Evolutionary conservation across 768 basidiomycete genomes (phyloP).

Genomic region (Leccinum arenicola): DNA sequence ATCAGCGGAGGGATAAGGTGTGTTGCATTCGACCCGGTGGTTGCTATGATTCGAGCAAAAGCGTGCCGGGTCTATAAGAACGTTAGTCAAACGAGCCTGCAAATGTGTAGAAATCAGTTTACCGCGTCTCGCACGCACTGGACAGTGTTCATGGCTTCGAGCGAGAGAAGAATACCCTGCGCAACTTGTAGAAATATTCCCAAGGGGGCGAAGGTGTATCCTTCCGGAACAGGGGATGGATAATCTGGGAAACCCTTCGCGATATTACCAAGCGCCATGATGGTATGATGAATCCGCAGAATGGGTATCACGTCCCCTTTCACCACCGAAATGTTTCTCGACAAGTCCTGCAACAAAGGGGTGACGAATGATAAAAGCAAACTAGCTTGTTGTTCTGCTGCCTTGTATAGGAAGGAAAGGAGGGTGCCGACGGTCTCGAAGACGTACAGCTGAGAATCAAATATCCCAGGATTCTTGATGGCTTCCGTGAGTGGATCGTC

Average conservation of each 20-base stretch:
- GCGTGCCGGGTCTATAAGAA: constrained; percentile 77
- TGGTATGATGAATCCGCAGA: constrained; percentile 84
- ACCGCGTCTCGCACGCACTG: constrained; percentile 92
- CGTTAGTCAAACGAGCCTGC: constrained; percentile 6
- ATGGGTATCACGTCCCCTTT: constrained; percentile 73
- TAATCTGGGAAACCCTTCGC: constrained; percentile 97
- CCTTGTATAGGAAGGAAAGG: constrained; percentile 69
- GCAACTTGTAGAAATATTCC: constrained; percentile 83
- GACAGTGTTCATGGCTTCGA: constrained; percentile 85
- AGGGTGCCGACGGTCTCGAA: constrained; percentile 90
- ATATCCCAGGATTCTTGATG: constrained; percentile 64
- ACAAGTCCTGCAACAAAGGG: constrained; percentile 76
- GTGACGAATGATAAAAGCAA: constrained; percentile 76
- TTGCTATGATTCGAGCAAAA: constrained; percentile 89
- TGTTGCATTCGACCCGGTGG: constrained; percentile 82
- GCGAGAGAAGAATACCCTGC: constrained; percentile 79
- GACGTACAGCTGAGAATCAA: constrained; percentile 90
- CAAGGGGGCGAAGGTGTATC: constrained; percentile 66
- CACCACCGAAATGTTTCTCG: constrained; percentile 49
- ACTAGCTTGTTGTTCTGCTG: constrained; percentile 62
- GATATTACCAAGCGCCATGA: constrained; percentile 92
- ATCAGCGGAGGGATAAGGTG: constrained; percentile 88
- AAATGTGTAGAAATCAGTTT: constrained; percentile 28
- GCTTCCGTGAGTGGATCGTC: constrained; percentile 80
- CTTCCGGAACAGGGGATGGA: constrained; percentile 63